Evolutionary conservation across 2,329 filamentous ascomycete genomes (phyloP).

Genomic region (Myriosclerotinia curreyana): DNA sequence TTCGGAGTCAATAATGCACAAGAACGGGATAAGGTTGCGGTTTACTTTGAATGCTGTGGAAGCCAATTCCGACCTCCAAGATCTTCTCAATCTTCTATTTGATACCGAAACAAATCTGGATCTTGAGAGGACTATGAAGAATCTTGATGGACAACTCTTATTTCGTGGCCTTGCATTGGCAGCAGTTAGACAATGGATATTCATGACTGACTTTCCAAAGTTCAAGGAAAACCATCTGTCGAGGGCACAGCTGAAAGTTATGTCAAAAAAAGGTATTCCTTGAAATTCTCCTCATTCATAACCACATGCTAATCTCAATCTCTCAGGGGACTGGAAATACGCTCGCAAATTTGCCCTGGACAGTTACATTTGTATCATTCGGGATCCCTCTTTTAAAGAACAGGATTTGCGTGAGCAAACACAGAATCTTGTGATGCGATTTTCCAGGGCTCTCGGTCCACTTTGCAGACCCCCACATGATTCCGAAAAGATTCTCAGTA

Average conservation of each 20-base stretch:
- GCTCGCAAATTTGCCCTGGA: constrained; percentile 4
- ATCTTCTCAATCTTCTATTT: neutral
- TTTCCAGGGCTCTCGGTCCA: neutral
- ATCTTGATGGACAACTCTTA: constrained; percentile 2
- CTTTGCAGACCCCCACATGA: constrained; percentile 9
- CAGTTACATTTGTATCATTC: constrained; percentile 3
- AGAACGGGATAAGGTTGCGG: neutral
- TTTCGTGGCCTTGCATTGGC: constrained; percentile 7
- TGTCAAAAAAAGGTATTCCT: neutral
- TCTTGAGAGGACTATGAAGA: neutral
- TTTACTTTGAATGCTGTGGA: neutral
- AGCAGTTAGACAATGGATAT: neutral
- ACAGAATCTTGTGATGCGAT: neutral
- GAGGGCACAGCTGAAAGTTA: neutral
- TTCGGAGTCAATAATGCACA: constrained; percentile 8
- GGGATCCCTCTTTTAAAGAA: neutral
- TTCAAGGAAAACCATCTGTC: constrained; percentile 1
- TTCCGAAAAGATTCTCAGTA: neutral
- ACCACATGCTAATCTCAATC: neutral
- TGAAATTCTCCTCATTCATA: neutral
- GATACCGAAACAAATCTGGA: neutral
- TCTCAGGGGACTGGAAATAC: neutral
- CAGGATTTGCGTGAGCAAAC: neutral
- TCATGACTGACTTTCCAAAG: neutral
- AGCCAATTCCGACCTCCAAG: neutral